A percentile compares a stretch with the other conserved stretches of the same genome.
Evolutionary conservation across 1,284 basidiomycete species (phyloP).

Genomic region (Boletus sp.): DNA sequence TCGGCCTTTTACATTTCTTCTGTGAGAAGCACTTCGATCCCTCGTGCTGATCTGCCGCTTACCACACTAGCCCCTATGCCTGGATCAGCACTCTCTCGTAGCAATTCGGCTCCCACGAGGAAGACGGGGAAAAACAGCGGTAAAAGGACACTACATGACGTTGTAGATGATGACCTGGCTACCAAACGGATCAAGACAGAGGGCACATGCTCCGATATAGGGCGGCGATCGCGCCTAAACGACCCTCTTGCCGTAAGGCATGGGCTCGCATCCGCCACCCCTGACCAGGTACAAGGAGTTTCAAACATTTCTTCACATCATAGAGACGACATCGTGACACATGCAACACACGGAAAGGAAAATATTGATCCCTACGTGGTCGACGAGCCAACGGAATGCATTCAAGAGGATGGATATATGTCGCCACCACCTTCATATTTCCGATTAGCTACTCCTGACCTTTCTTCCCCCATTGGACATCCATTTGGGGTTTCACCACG

Average conservation of each 20-base stretch:
- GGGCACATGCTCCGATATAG: conserved; percentile 16
- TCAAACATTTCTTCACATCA: conserved; percentile 36
- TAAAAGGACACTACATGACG: conserved; percentile 65
- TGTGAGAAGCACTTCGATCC: conserved; percentile 40
- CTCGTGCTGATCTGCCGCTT: conserved; percentile 28
- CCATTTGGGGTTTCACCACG: conserved; percentile 16
- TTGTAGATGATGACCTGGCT: conserved; percentile 60
- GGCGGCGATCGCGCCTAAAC: conserved; percentile 34
- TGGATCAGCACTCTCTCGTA: conserved; percentile 28
- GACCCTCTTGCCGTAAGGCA: conserved; percentile 19
- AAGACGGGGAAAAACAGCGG: conserved; percentile 60
- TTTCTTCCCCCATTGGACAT: conserved; percentile 54
- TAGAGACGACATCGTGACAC: conserved; percentile 42
- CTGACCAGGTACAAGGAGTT: conserved; percentile 35
- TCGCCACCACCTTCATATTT: conserved; percentile 58
- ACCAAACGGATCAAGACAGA: conserved; percentile 47
- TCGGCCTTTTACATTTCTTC: conserved; percentile 59
- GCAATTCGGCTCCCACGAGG: conserved; percentile 29
- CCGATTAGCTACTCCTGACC: conserved; percentile 49
- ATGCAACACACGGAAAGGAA: conserved; percentile 35
- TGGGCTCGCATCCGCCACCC: conserved; percentile 6
- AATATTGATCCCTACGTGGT: conserved; percentile 36
- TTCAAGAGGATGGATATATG: conserved; percentile 76
- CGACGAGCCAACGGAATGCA: conserved; percentile 22
- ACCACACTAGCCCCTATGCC: conserved; percentile 46